Evolutionary conservation across 179 eudicot species (phyloP).

Genomic region (Drosera spatulata): DNA sequence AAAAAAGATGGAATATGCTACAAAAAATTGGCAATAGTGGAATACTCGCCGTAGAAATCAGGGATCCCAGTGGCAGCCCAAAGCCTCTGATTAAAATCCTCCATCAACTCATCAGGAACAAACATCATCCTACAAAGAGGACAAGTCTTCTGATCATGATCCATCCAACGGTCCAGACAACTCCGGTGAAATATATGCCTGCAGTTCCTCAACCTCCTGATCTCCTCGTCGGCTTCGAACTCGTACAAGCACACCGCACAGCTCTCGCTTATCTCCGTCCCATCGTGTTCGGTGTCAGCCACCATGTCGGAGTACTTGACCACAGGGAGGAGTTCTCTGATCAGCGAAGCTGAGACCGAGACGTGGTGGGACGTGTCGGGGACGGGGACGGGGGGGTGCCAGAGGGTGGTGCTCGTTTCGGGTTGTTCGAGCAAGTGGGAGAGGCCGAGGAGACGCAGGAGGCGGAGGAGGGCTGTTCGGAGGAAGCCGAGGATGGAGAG

Average conservation of each 20-base stretch:
- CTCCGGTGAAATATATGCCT: conserved; percentile 58
- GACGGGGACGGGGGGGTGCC: neutral
- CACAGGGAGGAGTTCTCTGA: conserved; percentile 73
- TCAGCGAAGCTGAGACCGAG: conserved; percentile 45
- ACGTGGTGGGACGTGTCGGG: neutral
- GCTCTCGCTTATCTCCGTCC: conserved; percentile 23
- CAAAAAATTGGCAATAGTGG: conserved; percentile 13
- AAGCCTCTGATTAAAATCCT: conserved; percentile 43
- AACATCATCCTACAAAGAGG: no score
- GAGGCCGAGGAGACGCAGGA: conserved; percentile 22
- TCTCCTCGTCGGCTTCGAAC: conserved; percentile 53
- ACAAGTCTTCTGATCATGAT: no score
- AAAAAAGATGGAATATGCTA: neutral
- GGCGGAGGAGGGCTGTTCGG: conserved; percentile 6
- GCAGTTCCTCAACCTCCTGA: conserved; percentile 68
- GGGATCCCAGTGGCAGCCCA: conserved; percentile 66
- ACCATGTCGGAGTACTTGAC: conserved; percentile 27
- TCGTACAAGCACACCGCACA: conserved; percentile 82
- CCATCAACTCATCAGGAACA: conserved; percentile 26
- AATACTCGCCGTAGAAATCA: conserved; percentile 56
- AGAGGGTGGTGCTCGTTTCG: neutral
- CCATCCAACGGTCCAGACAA: no score
- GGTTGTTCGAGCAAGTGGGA: conserved; percentile 29
- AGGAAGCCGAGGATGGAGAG: conserved; percentile 25
- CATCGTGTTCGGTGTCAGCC: conserved; percentile 4